Conservation (phyloP, 306 rosid genomes). For the Pterocarpus santalinus region DNA sequence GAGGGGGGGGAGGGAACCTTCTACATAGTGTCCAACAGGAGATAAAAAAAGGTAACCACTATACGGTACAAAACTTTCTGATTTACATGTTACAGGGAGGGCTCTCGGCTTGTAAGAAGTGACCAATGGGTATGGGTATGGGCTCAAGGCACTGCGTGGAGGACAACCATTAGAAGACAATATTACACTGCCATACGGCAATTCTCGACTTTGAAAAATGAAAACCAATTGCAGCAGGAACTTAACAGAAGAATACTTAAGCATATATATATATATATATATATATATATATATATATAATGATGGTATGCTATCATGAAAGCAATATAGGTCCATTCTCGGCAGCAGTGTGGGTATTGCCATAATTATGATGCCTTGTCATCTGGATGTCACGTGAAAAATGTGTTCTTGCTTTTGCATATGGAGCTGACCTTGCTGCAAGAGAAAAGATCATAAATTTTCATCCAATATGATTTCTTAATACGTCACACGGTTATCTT, state of each 20-base stretch:
- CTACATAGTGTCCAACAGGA: background rate
- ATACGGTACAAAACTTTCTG: constrained; percentile 53
- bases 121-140: background rate
- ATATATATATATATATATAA: background rate
- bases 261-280: background rate
- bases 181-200: constrained; percentile 20
- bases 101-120: constrained; percentile 33
- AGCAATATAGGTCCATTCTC: constrained; percentile 86
- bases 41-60: constrained; percentile 15
- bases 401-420: constrained; percentile 83
- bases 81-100: constrained; percentile 31
- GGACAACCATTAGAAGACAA: background rate
- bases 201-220: background rate
- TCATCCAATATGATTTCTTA: background rate
- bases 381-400: constrained; percentile 81
- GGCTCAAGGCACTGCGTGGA: background rate
- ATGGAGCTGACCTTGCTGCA: constrained; percentile 92
- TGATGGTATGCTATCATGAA: constrained; percentile 50
- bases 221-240: background rate
- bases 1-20: background rate
- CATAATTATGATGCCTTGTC: constrained; percentile 67
- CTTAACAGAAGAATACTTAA: constrained; percentile 1
- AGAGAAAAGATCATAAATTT: constrained; percentile 26
- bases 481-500: background rate
- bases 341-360: constrained; percentile 65